A percentile compares a stretch with the other conserved stretches of the same genome.
phyloP scores from a whole-genome alignment of 2,329 filamentous ascomycete species.

The Verticillium isaacii region DNA sequence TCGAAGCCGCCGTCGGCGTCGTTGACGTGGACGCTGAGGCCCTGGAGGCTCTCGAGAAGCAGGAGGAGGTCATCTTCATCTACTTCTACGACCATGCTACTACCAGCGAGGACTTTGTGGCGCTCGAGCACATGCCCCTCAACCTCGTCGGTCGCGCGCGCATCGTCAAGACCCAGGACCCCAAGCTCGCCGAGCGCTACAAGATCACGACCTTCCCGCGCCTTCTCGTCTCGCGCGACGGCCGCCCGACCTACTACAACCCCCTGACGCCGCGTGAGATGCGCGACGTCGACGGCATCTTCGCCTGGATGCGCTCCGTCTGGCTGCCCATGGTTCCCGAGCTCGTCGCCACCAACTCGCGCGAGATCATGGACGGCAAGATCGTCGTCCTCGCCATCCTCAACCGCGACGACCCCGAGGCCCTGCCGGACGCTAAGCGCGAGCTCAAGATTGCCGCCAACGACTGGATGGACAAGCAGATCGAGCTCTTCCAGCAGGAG shows the following conservation, averaged over 20 bases:
- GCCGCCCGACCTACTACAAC: conserved; percentile 84
- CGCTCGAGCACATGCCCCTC: conserved; percentile 79
- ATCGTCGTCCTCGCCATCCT: conserved; percentile 91
- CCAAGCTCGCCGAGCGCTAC: conserved; percentile 71
- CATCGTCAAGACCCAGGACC: conserved; percentile 85
- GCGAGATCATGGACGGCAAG: conserved; percentile 92
- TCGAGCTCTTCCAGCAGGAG: conserved; percentile 85
- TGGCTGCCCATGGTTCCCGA: conserved; percentile 97
- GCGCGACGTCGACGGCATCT: conserved; percentile 73
- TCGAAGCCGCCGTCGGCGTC: conserved; percentile 72
- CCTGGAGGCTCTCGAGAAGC: conserved; percentile 82
- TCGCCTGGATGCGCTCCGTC: conserved; percentile 92
- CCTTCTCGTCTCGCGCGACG: conserved; percentile 82
- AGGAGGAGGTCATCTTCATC: conserved; percentile 91
- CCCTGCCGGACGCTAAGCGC: conserved; percentile 71
- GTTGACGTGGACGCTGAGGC: conserved; percentile 71
- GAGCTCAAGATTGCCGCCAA: conserved; percentile 94
- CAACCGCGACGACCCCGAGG: conserved; percentile 71
- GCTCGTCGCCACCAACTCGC: conserved; percentile 83
- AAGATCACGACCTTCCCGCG: conserved; percentile 98
- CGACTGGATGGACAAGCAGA: conserved; percentile 98
- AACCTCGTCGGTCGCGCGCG: conserved; percentile 88
- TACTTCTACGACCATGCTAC: conserved; percentile 98
- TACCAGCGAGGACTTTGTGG: conserved; percentile 84
- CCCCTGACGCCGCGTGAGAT: conserved; percentile 86